phyloP scores from a whole-genome alignment of 2,329 filamentous ascomycete genomes.

The Neofusicoccum sp. region DNA sequence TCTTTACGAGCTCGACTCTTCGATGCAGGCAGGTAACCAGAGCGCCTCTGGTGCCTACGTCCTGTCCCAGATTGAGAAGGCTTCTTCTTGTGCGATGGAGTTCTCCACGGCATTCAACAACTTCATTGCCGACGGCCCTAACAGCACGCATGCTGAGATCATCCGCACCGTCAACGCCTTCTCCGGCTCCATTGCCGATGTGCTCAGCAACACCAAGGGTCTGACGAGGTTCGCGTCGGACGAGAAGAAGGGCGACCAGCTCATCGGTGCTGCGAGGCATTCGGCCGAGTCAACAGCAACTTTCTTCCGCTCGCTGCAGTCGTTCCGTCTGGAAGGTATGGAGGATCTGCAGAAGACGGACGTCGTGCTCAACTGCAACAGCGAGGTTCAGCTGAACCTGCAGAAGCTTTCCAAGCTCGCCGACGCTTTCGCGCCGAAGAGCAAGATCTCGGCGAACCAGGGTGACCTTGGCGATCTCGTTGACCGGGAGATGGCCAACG shows the following conservation, averaged over 20 bases:
- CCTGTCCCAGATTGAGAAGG: constrained; percentile 95
- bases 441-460: constrained; percentile 74
- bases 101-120: constrained; percentile 99
- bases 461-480: constrained; percentile 93
- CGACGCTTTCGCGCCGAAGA: constrained; percentile 87
- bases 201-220: constrained; percentile 95
- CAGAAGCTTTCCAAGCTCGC: constrained; percentile 93
- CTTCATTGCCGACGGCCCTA: constrained; percentile 95
- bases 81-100: constrained; percentile 89
- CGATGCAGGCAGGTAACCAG: constrained; percentile 98
- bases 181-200: constrained; percentile 86
- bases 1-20: constrained; percentile 94
- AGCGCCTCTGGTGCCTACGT: constrained; percentile 95
- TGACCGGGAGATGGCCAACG: constrained; percentile 87
- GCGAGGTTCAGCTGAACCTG: constrained; percentile 91
- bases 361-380: constrained; percentile 95
- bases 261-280: constrained; percentile 79
- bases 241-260: constrained; percentile 88
- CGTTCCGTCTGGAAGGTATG: constrained; percentile 88
- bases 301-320: constrained; percentile 93
- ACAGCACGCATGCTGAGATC: constrained; percentile 84
- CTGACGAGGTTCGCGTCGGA: constrained; percentile 90
- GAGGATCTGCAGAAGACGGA: constrained; percentile 93
- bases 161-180: constrained; percentile 93
- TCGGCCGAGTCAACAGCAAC: constrained; percentile 86